These are phyloP conservation scores for Neurospora crassa DNA, from an alignment of 2,329 filamentous ascomycete genomes.

Conservation along the genomic window DNA sequence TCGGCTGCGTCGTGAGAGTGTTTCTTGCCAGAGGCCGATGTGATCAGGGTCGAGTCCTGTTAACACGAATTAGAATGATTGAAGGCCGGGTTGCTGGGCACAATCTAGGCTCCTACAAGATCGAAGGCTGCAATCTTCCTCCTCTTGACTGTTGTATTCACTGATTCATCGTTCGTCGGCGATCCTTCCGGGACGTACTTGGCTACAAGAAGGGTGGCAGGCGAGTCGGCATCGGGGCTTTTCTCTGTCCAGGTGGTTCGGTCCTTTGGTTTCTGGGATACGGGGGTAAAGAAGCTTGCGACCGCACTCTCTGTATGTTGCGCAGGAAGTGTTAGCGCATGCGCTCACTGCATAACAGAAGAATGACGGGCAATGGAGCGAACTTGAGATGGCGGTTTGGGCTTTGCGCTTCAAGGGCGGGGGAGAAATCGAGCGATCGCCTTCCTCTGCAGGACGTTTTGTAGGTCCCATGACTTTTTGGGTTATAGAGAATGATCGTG, in stretches of 20 bases:
- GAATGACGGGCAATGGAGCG: constrained; percentile 8
- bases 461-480: background rate
- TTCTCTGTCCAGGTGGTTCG: constrained; percentile 63
- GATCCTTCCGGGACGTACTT: constrained; percentile 46
- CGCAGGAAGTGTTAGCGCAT: background rate
- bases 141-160: constrained; percentile 22
- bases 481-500: background rate
- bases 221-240: constrained; percentile 38
- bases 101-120: constrained; percentile 32
- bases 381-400: constrained; percentile 43
- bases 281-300: constrained; percentile 78
- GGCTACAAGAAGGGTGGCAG: constrained; percentile 62
- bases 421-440: constrained; percentile 39
- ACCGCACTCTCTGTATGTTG: constrained; percentile 51
- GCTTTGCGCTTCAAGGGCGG: constrained; percentile 43
- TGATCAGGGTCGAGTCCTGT: constrained; percentile 81
- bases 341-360: background rate
- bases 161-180: constrained; percentile 10
- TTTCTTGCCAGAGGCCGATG: constrained; percentile 68
- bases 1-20: constrained; percentile 63
- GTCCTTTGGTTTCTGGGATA: constrained; percentile 75
- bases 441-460: constrained; percentile 13
- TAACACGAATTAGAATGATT: background rate
- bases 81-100: background rate
- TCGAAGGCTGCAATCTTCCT: constrained; percentile 65